Evolutionary conservation across 257 asterid genomes (phyloP), one percentile per base, ranked within the genome.

Genomic region (Thymus quinquecostatus): DNA sequence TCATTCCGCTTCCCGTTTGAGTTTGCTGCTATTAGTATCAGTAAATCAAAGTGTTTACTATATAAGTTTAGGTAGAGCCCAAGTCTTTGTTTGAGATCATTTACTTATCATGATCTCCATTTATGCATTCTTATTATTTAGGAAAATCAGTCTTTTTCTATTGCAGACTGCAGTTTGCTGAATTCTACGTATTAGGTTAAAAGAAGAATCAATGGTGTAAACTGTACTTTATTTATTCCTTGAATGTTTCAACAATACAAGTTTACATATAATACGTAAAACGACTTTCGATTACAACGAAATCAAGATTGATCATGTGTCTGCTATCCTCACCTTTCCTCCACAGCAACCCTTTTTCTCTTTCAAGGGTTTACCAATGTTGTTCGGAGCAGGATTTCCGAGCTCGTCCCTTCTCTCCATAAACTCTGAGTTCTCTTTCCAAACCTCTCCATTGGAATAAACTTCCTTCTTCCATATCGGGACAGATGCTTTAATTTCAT

Each of bases 381-480:
- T 11, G 56, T n/a, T n/a, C 27, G 13, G 56, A 50, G 27, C 28
- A 13, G 57, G 58, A 14, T 21, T 82, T 58, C 82, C 87, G 32
- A 81, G 86, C 75, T 84, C 90, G 30, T 82, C 80, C 64, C 80
- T 73, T 78, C 96, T 88, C 80, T 86, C 92, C 62, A 88, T 36
- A 71, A 95, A 95, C 81, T 92, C 98, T 0, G 84, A 75, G 54
- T 95, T 95, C 87, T 95, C 97, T 75, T 95, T 95, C 99, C 99
- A 92, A 58, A 88, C 88, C 87, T 95, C 97, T 58, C 97, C 99
- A 66, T 92, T 88, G 29, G 85, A 74, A 75, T 89, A 95, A 67
- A 95, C 96, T 80, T 95, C 98, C 78, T 95, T 92, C 97, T 95
- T 95, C 98, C 99, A 95, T 66, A 92, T 86, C 0, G 98, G 99